These are phyloP conservation scores for Nemania serpens DNA, from an alignment of 2,329 filamentous ascomycete genomes.

Conservation along the genomic window DNA sequence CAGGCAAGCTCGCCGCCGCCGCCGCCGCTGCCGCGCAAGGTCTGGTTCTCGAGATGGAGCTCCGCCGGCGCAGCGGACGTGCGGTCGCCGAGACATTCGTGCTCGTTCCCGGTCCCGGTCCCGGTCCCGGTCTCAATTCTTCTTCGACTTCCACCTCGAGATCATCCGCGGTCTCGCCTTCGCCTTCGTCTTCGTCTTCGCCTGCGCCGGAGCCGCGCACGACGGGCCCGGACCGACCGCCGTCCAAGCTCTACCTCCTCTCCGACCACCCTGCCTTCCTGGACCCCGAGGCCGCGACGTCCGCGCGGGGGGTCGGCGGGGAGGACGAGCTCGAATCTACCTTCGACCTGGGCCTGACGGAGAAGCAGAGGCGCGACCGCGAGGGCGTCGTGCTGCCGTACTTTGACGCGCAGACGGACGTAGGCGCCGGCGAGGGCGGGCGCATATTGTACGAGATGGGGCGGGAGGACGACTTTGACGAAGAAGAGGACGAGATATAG, in stretches of 20 bases:
- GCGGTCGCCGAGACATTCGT: conserved; percentile 73
- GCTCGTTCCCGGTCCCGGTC: conserved; percentile 42
- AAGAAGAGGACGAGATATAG: conserved; percentile 63
- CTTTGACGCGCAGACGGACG: conserved; percentile 89
- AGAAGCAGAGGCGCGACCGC: conserved; percentile 83
- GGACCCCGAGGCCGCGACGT: conserved; percentile 18
- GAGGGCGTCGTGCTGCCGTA: conserved; percentile 93
- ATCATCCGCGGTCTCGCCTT: no score
- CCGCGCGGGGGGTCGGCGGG: conserved; percentile 42
- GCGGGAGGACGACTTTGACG: conserved; percentile 93
- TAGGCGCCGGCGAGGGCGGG: conserved; percentile 81
- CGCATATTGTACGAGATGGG: conserved; percentile 97
- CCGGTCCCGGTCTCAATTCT: conserved; percentile 6
- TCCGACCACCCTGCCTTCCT: conserved; percentile 77
- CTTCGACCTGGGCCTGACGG: conserved; percentile 85
- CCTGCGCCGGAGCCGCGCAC: no score
- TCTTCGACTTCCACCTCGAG: no score
- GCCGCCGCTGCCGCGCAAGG: conserved; percentile 44
- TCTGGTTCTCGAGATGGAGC: conserved; percentile 82
- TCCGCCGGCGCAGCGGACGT: conserved; percentile 80
- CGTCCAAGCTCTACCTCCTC: conserved; percentile 61
- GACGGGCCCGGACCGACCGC: conserved; percentile 9
- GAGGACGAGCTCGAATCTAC: conserved; percentile 69
- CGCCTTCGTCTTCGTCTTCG: no score
- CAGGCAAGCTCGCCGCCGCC: neutral